phyloP scores from a whole-genome alignment of 192 early-diverging fungal species.

The Backusella westeae region DNA sequence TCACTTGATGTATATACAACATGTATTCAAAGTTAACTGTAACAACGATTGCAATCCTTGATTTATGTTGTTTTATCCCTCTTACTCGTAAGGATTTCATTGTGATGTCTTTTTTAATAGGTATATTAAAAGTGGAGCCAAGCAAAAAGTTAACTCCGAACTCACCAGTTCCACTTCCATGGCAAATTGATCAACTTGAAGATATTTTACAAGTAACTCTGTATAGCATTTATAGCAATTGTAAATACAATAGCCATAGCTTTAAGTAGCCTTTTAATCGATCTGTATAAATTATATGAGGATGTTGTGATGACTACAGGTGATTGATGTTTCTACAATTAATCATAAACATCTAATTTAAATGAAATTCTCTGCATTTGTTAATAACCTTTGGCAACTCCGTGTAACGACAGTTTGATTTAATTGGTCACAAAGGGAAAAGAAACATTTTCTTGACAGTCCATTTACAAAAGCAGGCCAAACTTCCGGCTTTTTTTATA shows the following conservation, averaged over 20 bases:
- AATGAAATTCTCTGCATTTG: slow-evolving; percentile 2
- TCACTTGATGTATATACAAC: neutral
- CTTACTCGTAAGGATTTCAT: neutral
- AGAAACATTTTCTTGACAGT: neutral
- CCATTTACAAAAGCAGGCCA: neutral
- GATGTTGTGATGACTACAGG: neutral
- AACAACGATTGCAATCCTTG: neutral
- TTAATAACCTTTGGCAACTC: neutral
- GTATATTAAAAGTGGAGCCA: neutral
- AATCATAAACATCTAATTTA: neutral
- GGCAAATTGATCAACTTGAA: too few relatives aligned
- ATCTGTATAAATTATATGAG: neutral
- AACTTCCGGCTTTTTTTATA: neutral
- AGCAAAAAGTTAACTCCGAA: neutral
- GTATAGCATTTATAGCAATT: too few relatives aligned
- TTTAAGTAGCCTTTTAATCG: neutral
- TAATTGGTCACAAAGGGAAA: neutral
- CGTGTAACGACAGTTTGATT: neutral
- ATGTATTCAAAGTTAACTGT: neutral
- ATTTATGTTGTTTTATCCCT: neutral
- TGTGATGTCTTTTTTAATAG: neutral
- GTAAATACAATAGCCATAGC: too few relatives aligned
- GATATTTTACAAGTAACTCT: too few relatives aligned
- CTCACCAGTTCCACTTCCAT: neutral
- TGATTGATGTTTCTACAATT: too few relatives aligned